Conservation (phyloP, 2,329 filamentous ascomycete genomes). For the Lasiodiplodia citricola region DNA sequence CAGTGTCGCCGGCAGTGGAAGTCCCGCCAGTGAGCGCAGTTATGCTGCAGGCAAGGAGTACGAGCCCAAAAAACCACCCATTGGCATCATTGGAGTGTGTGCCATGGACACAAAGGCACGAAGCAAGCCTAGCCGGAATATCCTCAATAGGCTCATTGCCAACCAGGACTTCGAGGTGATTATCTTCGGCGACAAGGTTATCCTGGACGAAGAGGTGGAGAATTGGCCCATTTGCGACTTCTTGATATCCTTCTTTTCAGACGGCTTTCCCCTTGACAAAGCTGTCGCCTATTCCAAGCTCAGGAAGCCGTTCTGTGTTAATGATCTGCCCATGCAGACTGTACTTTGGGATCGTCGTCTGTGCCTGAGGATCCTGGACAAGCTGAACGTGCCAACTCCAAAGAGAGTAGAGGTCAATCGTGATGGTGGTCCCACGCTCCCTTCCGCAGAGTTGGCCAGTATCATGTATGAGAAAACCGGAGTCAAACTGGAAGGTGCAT, state of each 20-base stretch:
- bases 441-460: constrained; percentile 79
- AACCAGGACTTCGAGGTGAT: constrained; percentile 95
- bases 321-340: constrained; percentile 96
- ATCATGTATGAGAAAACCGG: constrained; percentile 82
- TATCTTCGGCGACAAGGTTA: constrained; percentile 98
- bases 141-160: constrained; percentile 87
- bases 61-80: constrained; percentile 45
- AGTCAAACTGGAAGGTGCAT: constrained; percentile 72
- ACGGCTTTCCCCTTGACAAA: constrained; percentile 95
- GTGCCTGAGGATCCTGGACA: constrained; percentile 85
- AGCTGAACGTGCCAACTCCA: constrained; percentile 87
- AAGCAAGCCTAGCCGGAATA: constrained; percentile 96
- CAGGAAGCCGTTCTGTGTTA: constrained; percentile 95
- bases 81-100: constrained; percentile 85
- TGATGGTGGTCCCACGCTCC: constrained; percentile 82
- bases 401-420: constrained; percentile 88
- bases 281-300: constrained; percentile 94
- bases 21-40: constrained; percentile 73
- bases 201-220: constrained; percentile 93
- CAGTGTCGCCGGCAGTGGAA: constrained; percentile 67
- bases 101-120: constrained; percentile 94
- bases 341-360: constrained; percentile 94
- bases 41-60: constrained; percentile 71
- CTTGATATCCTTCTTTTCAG: constrained; percentile 96
- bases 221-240: constrained; percentile 98